These are phyloP conservation scores for Metschnikowia kofuensis DNA, from an alignment of 805 yeast genomes.

Conservation along the genomic window DNA sequence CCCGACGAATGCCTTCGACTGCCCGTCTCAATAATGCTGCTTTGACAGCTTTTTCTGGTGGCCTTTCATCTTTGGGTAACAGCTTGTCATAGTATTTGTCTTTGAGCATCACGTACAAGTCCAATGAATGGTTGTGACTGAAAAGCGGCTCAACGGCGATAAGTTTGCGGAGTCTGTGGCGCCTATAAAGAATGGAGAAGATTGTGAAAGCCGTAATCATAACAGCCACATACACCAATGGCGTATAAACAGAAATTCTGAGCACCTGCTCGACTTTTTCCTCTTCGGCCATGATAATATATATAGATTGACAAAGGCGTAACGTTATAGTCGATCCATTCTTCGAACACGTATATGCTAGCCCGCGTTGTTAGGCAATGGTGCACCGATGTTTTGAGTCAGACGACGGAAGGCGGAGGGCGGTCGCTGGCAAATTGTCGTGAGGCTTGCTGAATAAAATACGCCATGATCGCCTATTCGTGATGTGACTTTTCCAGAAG, in stretches of 20 bases:
- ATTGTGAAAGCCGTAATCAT: slow-evolving; percentile 62
- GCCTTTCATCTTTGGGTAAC: slow-evolving; percentile 41
- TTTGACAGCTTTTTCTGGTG: slow-evolving; percentile 75
- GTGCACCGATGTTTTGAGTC: too few relatives aligned
- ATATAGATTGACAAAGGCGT: too few relatives aligned
- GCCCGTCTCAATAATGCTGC: slow-evolving; percentile 58
- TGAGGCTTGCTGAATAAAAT: too few relatives aligned
- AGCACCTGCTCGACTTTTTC: slow-evolving; percentile 24
- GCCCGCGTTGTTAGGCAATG: background rate
- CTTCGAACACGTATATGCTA: slow-evolving; percentile 3
- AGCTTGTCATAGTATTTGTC: slow-evolving; percentile 41
- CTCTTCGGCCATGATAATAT: slow-evolving; percentile 15
- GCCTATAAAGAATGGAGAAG: slow-evolving; percentile 68
- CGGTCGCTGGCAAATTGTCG: too few relatives aligned
- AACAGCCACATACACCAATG: slow-evolving; percentile 71
- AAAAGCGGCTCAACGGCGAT: slow-evolving; percentile 70
- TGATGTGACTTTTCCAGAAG: too few relatives aligned
- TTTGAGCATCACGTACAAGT: slow-evolving; percentile 59
- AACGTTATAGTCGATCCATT: too few relatives aligned
- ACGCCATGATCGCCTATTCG: too few relatives aligned
- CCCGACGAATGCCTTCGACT: slow-evolving; percentile 83
- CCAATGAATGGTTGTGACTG: slow-evolving; percentile 61
- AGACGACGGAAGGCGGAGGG: too few relatives aligned
- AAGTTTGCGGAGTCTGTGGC: slow-evolving; percentile 50
- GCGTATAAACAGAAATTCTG: slow-evolving; percentile 51